Evolutionary conservation across 441 rosid species (phyloP), one percentile per base, ranked within the genome.

Genomic region (Euphorbia celastroides): DNA sequence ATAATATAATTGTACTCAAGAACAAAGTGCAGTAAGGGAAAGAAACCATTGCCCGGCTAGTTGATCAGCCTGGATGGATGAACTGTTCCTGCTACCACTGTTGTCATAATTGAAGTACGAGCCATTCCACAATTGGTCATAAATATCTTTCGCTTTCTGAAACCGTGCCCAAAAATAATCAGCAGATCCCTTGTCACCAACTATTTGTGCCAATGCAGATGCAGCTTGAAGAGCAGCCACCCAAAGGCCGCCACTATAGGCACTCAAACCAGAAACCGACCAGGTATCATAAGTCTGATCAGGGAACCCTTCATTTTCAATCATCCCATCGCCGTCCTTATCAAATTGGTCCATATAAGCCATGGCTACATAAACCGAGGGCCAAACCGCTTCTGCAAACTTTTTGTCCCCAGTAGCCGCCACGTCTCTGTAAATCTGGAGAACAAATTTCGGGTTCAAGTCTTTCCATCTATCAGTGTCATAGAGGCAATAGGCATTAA

Each of bases 221-320:
- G 93, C 82, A 69, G 97, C 97, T 78, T 93, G 94, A 55, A 90
- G 74, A 38, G 97, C 91, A 10, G 97, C 98, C 38, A 87, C 85
- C 98, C 98, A 90, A 59, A 93, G 82, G n/a, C 98, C 98, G 55
- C 97, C 98, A 72, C 88, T 67, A 51, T 90, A 93, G 17, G 97
- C 90, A 69, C 93, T 93, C 64, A 88, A 83, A 23, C 97, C 97
- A 50, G 83, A 76, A 34, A 81, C 94, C 3, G 92, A 85, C 95
- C 98, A 90, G 5, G 93, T 80, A 63, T 90, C 96, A 30, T 93
- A 93, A n/a, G 98, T 93, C 75, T 93, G 96, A 71, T 93, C 98
- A n/a, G 97, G 97, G 68, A 88, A 88, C 0, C 95, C 95, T 5
- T 93, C 96, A 58, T 90, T 93, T 72, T 93, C 96, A 55, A 93